These are phyloP conservation scores for Aspergillus sp. DNA, from an alignment of 2,329 filamentous ascomycete species.

Conservation along the genomic window DNA sequence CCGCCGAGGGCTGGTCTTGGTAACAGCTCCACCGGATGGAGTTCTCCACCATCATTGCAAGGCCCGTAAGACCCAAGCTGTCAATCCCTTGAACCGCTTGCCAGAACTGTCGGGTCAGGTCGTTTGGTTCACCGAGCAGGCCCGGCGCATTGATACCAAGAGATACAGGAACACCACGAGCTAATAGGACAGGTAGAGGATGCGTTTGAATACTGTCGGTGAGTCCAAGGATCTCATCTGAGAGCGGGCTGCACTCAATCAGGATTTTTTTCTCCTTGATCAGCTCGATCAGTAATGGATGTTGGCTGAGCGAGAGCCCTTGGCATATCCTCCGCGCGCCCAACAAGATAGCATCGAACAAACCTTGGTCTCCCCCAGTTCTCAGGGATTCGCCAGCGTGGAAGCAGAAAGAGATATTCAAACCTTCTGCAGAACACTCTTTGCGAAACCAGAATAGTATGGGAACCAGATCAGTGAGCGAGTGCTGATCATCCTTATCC, in stretches of 20 bases:
- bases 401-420: slow-evolving; percentile 93
- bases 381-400: slow-evolving; percentile 89
- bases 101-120: slow-evolving; percentile 93
- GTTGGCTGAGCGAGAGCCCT: slow-evolving; percentile 84
- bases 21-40: slow-evolving; percentile 88
- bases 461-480: slow-evolving; percentile 75
- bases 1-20: slow-evolving; percentile 71
- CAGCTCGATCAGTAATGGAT: slow-evolving; percentile 84
- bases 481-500: slow-evolving; percentile 77
- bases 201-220: slow-evolving; percentile 76
- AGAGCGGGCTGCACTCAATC: slow-evolving; percentile 87
- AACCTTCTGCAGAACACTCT: slow-evolving; percentile 72
- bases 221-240: slow-evolving; percentile 81
- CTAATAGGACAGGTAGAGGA: slow-evolving; percentile 78
- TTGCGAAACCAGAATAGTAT: slow-evolving; percentile 94
- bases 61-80: slow-evolving; percentile 81
- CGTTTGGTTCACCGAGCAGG: slow-evolving; percentile 79
- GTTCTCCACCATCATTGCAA: slow-evolving; percentile 88
- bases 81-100: slow-evolving; percentile 89
- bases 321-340: slow-evolving; percentile 89
- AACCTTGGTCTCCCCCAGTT: slow-evolving; percentile 77
- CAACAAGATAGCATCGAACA: slow-evolving; percentile 85
- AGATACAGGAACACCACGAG: slow-evolving; percentile 79
- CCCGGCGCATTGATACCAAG: slow-evolving; percentile 91
- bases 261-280: slow-evolving; percentile 86